Evolutionary conservation across 2,329 filamentous ascomycete genomes (phyloP).

Genomic region (Xylaria arbuscula): DNA sequence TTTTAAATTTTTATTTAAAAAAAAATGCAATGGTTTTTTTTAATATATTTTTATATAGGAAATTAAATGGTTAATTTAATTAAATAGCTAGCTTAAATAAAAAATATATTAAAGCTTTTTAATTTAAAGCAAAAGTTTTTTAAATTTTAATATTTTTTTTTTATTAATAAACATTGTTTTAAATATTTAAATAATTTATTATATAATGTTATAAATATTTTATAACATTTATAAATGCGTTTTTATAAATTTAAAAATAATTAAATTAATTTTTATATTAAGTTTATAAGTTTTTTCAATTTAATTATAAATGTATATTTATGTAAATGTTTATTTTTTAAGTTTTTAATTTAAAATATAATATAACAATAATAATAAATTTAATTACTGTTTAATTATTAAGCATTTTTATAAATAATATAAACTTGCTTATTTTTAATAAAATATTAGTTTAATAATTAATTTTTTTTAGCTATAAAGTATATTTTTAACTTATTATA

Average conservation of each 20-base stretch:
- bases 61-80: no score
- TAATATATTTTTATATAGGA: no score
- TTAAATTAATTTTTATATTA: no score
- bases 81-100: no score
- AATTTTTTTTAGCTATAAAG: no score
- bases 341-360: background rate
- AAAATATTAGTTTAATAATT: no score
- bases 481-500: no score
- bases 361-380: background rate
- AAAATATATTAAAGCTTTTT: background rate
- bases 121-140: background rate
- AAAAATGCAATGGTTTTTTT: no score
- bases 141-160: background rate
- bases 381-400: background rate
- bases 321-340: background rate
- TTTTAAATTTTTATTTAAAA: no score
- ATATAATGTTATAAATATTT: background rate
- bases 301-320: background rate
- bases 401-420: no score
- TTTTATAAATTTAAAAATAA: background rate
- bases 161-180: background rate
- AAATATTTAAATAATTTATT: no score
- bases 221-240: background rate
- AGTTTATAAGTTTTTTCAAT: background rate
- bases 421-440: no score